Evolutionary conservation across 345 rosid genomes (phyloP), one percentile per base, ranked within the genome.

Genomic region (Reutealis trisperma): DNA sequence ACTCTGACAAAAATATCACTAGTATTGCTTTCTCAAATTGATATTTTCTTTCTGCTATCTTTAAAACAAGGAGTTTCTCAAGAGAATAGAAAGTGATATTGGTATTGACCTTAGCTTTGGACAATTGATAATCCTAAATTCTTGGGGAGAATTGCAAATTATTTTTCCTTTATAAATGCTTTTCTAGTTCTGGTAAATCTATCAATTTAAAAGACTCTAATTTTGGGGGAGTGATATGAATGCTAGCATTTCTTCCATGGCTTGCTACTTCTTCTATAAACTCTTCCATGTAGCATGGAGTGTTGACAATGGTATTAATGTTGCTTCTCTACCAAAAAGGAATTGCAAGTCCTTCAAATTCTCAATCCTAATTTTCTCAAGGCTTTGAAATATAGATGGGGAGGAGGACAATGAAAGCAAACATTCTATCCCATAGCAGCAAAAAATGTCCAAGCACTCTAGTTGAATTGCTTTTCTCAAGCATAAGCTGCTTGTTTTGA

Each of bases 221-320:
- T 32, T 77, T 74, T 2, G 77, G 75, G 18, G 78, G 76, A 62
- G n/a, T 9, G 67, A 45, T 25, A 7, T 24, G 7, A 49, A 3
- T 34, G 21, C 16, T 44, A 45, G 18, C 4, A 13, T 19, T 22
- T 1, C 22, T 47, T 24, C 6, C 0, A 6, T 54, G n/a, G 30
- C 30, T 27, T 27, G 1, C 30, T 27, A 0, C 30, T 27, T 27
- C 30, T 10, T 45, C 47, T 22, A 78, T 47, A 61, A 82, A 34
- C 70, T 79, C 77, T 77, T 74, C 76, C 19, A 80, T 18, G 67
- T 41, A 45, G 14, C 71, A 16, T 0, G 13, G 11, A 27, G 47
- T 21, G 51, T 8, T 8, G 45, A 19, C 16, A 25, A 22, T 21
- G 30, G 71, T 10, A 25, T 32, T 22, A 9, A 32, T 3, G 19